Evolutionary conservation across 805 yeast genomes (phyloP).

Genomic region (Metschnikowia drakensbergensis): DNA sequence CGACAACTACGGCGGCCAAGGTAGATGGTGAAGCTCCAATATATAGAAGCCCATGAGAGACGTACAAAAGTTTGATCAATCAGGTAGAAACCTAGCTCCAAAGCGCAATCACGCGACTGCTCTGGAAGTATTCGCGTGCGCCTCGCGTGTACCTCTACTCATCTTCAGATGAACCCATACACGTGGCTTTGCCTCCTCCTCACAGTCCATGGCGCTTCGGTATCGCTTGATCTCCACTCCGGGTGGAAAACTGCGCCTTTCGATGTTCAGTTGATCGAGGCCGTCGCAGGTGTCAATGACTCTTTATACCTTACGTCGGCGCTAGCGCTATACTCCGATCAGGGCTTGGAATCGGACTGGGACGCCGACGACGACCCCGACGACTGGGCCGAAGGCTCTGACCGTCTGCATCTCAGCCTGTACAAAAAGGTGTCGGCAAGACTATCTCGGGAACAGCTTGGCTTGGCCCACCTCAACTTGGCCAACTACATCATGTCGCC

Average conservation of each 20-base stretch:
- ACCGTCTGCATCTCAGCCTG: background rate
- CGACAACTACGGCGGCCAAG: constrained; percentile 9
- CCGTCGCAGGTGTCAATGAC: constrained; percentile 13
- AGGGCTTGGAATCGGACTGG: constrained; percentile 11
- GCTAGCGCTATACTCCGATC: constrained; percentile 4
- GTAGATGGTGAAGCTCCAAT: constrained; percentile 7
- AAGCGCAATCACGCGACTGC: too few relatives aligned
- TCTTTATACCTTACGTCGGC: constrained; percentile 8
- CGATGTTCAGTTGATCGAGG: constrained; percentile 16
- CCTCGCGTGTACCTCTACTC: background rate
- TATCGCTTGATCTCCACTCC: constrained; percentile 10
- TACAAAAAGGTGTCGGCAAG: background rate
- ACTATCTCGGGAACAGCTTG: constrained; percentile 7
- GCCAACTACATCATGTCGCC: constrained; percentile 54
- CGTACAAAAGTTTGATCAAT: too few relatives aligned
- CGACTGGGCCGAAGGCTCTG: background rate
- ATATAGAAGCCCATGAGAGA: too few relatives aligned
- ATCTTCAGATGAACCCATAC: background rate
- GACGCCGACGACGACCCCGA: constrained; percentile 6
- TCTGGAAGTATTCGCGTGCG: background rate
- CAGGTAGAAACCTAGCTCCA: too few relatives aligned
- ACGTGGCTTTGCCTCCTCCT: background rate
- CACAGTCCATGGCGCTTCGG: constrained; percentile 3
- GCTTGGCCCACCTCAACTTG: constrained; percentile 41
- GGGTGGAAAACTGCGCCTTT: constrained; percentile 15